phyloP scores from a whole-genome alignment of 768 basidiomycete species.

The Leccinum obscurum region DNA sequence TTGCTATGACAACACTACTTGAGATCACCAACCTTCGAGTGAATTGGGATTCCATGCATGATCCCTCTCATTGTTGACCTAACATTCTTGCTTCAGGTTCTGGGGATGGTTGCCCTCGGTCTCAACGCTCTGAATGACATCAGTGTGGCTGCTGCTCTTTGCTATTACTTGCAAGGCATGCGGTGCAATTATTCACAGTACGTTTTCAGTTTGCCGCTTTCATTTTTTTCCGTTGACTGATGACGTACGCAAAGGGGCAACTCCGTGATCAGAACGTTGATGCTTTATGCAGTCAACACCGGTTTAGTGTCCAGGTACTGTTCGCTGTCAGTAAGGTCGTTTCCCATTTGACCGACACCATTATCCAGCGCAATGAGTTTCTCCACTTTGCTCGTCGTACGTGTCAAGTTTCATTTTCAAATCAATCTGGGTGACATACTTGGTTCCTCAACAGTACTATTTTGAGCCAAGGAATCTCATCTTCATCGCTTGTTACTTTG shows the following conservation, averaged over 20 bases:
- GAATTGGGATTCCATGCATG: conserved; percentile 9
- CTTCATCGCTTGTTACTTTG: conserved; percentile 62
- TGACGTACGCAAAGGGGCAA: conserved; percentile 41
- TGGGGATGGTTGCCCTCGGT: conserved; percentile 51
- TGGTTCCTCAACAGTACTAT: conserved; percentile 48
- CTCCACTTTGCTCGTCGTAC: conserved; percentile 55
- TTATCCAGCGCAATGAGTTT: conserved; percentile 34
- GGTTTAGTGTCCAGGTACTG: conserved; percentile 60
- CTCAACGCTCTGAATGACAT: conserved; percentile 52
- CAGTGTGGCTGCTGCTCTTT: conserved; percentile 50
- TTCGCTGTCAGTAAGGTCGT: background rate
- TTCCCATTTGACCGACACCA: background rate
- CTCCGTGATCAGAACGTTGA: conserved; percentile 55
- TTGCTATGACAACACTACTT: conserved; percentile 42
- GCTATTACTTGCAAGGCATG: conserved; percentile 53
- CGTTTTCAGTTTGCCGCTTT: conserved; percentile 11
- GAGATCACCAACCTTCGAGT: conserved; percentile 49
- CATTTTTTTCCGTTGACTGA: conserved; percentile 1
- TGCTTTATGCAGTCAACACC: conserved; percentile 62
- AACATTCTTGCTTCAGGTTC: conserved; percentile 31
- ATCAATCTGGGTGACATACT: background rate
- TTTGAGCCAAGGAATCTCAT: conserved; percentile 53
- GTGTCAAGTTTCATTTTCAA: conserved; percentile 17
- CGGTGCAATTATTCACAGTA: conserved; percentile 50
- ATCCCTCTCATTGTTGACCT: background rate